Evolutionary conservation across 2,329 filamentous ascomycete genomes (phyloP).

Genomic region (Talaromyces albobiverticillius): DNA sequence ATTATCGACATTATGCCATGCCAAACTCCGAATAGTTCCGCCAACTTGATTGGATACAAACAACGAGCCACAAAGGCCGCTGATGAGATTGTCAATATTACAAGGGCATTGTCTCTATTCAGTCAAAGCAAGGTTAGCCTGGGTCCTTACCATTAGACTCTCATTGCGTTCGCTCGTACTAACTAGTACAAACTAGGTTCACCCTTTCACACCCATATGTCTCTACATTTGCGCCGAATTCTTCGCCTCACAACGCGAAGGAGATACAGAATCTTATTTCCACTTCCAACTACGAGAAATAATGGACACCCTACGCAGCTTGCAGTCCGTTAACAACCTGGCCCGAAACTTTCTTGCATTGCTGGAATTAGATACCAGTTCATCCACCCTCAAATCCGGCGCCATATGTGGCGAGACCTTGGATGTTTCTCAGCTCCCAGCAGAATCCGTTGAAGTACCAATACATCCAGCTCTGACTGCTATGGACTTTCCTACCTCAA

Average conservation of each 20-base stretch:
- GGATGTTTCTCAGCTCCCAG: not conserved
- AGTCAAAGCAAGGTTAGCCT: constrained; percentile 12
- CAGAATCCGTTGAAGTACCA: not conserved
- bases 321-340: constrained; percentile 11
- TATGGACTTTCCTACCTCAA: not conserved
- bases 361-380: not conserved
- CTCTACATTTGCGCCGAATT: constrained; percentile 15
- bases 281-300: constrained; percentile 9
- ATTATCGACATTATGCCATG: constrained; percentile 8
- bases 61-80: constrained; percentile 9
- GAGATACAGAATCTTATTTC: not conserved
- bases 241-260: not conserved
- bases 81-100: constrained; percentile 11
- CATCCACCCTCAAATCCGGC: not conserved
- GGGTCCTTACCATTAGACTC: not conserved
- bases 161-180: not conserved
- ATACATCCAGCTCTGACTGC: not conserved
- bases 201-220: constrained; percentile 14
- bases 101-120: constrained; percentile 8
- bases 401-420: not conserved
- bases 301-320: constrained; percentile 6
- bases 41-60: constrained; percentile 6
- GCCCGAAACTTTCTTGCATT: constrained; percentile 4
- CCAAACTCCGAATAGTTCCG: not conserved
- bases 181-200: not conserved